Evolutionary conservation across 208 protist species (phyloP).

Genomic region (Lotmaria passim): DNA sequence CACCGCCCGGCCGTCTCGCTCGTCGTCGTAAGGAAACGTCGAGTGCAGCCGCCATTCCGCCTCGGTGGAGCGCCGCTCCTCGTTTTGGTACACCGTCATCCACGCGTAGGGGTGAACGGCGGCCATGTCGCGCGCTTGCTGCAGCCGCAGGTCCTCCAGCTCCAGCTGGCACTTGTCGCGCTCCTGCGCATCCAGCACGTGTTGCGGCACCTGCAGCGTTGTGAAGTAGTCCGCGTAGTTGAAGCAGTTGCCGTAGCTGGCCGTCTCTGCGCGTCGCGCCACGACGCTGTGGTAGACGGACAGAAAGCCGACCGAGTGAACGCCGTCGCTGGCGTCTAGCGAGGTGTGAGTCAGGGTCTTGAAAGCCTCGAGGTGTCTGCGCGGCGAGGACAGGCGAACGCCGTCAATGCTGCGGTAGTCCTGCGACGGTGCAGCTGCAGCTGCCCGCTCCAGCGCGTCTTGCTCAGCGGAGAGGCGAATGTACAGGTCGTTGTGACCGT

Average conservation of each 20-base stretch:
- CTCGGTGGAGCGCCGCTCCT: constrained; percentile 33
- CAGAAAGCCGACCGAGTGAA: constrained; percentile 58
- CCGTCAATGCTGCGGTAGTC: not conserved
- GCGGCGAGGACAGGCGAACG: not conserved
- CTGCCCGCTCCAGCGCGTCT: constrained; percentile 31
- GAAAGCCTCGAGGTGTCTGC: not conserved
- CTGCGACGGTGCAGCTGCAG: not conserved
- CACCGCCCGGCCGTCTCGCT: constrained; percentile 38
- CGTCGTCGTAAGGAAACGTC: constrained; percentile 71
- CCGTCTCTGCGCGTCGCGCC: constrained; percentile 14
- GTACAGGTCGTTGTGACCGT: constrained; percentile 52
- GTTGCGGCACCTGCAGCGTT: constrained; percentile 43
- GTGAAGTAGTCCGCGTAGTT: constrained; percentile 57
- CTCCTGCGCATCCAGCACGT: constrained; percentile 67
- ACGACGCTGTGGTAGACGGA: constrained; percentile 24
- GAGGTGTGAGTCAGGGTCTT: not conserved
- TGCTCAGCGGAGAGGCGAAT: constrained; percentile 35
- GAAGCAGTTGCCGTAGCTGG: constrained; percentile 35
- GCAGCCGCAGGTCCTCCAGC: constrained; percentile 53
- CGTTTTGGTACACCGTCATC: constrained; percentile 61
- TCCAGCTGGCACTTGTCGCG: constrained; percentile 66
- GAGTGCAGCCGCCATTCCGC: constrained; percentile 50
- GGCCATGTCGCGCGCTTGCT: constrained; percentile 46
- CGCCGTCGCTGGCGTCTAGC: constrained; percentile 32
- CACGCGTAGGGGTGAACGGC: constrained; percentile 34